A percentile compares a stretch with the other conserved stretches of the same genome.
phyloP scores from a whole-genome alignment of 768 basidiomycete species.

The Leccinum subtestaceum region DNA sequence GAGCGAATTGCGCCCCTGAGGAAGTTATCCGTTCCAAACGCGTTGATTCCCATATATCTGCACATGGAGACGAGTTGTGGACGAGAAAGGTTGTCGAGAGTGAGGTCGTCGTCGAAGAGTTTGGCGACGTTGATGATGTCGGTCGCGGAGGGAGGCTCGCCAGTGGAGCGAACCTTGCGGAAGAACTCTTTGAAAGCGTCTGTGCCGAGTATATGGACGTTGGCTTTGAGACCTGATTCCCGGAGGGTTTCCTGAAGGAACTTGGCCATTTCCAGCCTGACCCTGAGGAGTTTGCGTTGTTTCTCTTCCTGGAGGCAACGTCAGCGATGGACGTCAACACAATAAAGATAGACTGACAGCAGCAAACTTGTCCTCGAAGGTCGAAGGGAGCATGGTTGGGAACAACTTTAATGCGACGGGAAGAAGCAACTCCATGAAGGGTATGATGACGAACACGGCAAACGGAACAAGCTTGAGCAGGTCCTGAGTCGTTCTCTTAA shows the following conservation, averaged over 20 bases:
- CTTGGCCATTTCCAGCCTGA: constrained; percentile 97
- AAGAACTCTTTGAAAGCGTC: constrained; percentile 99
- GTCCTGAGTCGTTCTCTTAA: constrained; percentile 92
- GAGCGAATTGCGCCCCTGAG: constrained; percentile 87
- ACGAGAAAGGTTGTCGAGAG: constrained; percentile 94
- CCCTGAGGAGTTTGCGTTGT: constrained; percentile 89
- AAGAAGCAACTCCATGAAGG: constrained; percentile 96
- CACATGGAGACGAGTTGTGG: constrained; percentile 99
- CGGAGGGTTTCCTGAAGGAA: constrained; percentile 97
- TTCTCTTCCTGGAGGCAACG: constrained; percentile 77
- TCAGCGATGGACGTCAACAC: neutral
- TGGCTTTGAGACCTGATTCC: constrained; percentile 90
- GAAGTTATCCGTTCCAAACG: constrained; percentile 99
- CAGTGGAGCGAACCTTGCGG: constrained; percentile 95
- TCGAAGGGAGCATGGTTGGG: constrained; percentile 98
- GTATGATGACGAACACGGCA: constrained; percentile 90
- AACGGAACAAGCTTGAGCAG: constrained; percentile 92
- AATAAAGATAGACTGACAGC: constrained; percentile 51
- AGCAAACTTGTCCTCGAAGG: constrained; percentile 96
- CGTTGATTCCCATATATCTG: constrained; percentile 96
- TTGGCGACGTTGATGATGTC: constrained; percentile 95
- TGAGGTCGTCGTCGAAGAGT: constrained; percentile 96
- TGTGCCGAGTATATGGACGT: constrained; percentile 87
- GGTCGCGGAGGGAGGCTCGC: constrained; percentile 83
- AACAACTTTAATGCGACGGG: constrained; percentile 96